Base-by-base conservation (phyloP, 2,329 filamentous ascomycete genomes). In the Falciphora oryzae region DNA sequence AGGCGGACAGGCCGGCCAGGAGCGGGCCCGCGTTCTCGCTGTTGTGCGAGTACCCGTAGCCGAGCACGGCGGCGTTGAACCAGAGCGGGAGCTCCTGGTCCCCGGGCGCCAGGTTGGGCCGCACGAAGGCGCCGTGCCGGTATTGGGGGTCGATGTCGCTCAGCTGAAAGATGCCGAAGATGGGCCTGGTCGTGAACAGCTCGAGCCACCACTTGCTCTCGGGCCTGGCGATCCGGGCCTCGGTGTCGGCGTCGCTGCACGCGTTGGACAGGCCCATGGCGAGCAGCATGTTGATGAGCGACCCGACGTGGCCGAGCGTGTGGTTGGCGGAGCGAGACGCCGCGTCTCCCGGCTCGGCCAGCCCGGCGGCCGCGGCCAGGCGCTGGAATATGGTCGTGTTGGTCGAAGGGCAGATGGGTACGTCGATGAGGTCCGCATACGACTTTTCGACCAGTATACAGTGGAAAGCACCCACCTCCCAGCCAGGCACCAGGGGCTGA, bases 31-130 rank as follows among this genome's bases (percentile, higher is more conserved):
- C 53, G 5, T 27, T 10, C 5, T 27, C 25, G 53, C 22, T 27
- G 22, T 25, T 11, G n/a, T 11, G 14, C 56, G 56, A 57, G 56
- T 57, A 57, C 10, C 56, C 56, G 56, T 57, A 57, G n/a, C 56
- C 56, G n/a, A 57, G 11, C 56, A 57, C 14, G 56, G 56, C 56
- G 56, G n/a, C 56, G 56, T 57, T 57, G 56, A 57, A 57, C n/a
- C n/a, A 57, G 56, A 57, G n/a, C 2, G 56, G 14, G n/a, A 57
- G n/a, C n/a, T 4, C 7, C 18, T 57, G 53, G 7, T 7, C 53
- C 53, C 13, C 22, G 53, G 53, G 53, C 53, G 18, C 6, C 32
- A 2, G 11, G 22, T 2, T 11, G 22, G 53, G 53, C 5, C 4
- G 5, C 53, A 13, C 18, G 53, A 57, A 57, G 3, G 53, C 53